Evolutionary conservation across 1,139 yeast genomes (phyloP), one percentile per base, ranked within the genome.

Genomic region (Nakaseomyces uthaithaninus): DNA sequence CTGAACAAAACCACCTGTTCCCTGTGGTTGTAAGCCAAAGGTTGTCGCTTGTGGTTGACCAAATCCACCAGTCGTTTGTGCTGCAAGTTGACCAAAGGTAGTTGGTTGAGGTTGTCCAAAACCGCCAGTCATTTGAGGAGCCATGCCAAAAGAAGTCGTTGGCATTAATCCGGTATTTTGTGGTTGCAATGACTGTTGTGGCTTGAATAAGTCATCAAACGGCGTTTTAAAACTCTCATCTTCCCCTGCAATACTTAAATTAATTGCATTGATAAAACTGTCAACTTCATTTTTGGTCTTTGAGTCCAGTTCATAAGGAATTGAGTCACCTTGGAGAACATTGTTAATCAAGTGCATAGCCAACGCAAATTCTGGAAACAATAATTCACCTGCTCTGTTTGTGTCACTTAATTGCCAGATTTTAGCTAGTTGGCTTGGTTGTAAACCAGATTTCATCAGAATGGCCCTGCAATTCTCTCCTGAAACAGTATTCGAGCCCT

Each of bases 331-430:
- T 53, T 77, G 77, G 51, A 85, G 68, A 0, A 82, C 82, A 57
- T 77, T 64, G 50, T 85, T 83, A 57, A 95, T 87, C 50, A 91
- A 70, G 60, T 86, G 94, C 70, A 91, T 77, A 14, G 95, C 94
- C 52, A 89, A 69, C 10, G 95, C 95, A 67, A 91, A 91, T 60
- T 91, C 97, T 0, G 98, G 98, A 55, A 89, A 91, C 48, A 91
- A 65, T 45, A 91, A 71, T 36, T 78, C 72, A 1, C 97, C 97
- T 3, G 94, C 79, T 53, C 78, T 81, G 53, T 80, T 83, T 2
- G 94, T 81, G 57, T 91, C 98, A 18, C 95, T 74, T 48, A 91
- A 67, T 24, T 83, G 76, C 98, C 98, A 91, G 44, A 91, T 80
- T 50, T 81, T 85, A 2, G 94, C 94, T 53, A 91, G 69, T 23